Base-by-base conservation (phyloP, 202 grass and related monocot species). In the Setaria viridis region DNA sequence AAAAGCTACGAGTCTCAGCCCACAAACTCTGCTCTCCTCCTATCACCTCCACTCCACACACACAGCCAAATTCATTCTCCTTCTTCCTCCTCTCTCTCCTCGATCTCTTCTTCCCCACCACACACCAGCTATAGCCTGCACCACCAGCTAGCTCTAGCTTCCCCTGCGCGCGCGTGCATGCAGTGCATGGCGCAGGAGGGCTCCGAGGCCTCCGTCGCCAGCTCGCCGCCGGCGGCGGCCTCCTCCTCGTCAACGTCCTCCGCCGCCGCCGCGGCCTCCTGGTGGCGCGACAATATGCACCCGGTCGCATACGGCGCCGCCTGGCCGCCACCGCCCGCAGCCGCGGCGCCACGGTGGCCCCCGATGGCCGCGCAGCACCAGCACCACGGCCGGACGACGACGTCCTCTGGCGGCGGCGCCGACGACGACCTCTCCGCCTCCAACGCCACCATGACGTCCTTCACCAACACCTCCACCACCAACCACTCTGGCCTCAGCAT, bases 151-250 rank as follows among this genome's bases (percentile, higher is more conserved):
- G 59, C 59, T 62, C 39, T 41, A 5, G 5, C 39, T 5, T 6
- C 5, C 39, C 11, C 43, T 43, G 42, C 29, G 17, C 10, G 35
- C 53, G 6, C 62, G 83, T 76, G 81, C 78, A 92, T 86, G 70
- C 87, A 69, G 82, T 87, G 86, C 82, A 95, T 93, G 91, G 87
- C 91, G 67, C 91, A 89, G 85, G 93, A 95, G 74, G 70, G 91
- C 72, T 93, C 91, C 17, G 91, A 95, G 78, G 89, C 91, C 78
- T 91, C 93, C 67, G 88, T 95, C 34, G 87, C 93, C 15, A 95
- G 91, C 84, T 93, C 93, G 3, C 83, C 66, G 56, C 87, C 76
- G 7, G 70, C 80, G 9, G 80, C 83, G 3, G 72, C 82, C 3
- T 77, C 81, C 30, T 82, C 88, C 6, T 85, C 88, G 6, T 72